A percentile compares a stretch with the other conserved stretches of the same genome.
Conservation (phyloP, 306 rosid species). For the Macrotyloma uniflorum region DNA sequence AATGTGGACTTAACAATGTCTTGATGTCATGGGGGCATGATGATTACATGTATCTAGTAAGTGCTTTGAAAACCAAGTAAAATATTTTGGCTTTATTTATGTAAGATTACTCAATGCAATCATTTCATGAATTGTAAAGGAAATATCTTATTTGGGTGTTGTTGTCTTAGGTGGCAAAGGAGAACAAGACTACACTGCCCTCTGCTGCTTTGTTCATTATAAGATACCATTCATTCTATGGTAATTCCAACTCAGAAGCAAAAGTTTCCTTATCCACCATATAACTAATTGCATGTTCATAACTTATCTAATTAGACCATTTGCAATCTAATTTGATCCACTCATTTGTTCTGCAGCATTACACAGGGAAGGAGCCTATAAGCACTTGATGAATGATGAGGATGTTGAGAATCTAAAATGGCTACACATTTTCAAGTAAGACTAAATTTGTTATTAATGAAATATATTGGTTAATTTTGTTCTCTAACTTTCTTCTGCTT, state of each 20-base stretch:
- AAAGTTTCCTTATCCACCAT: neutral
- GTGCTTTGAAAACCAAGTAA: neutral
- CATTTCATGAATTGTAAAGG: neutral
- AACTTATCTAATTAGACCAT: neutral
- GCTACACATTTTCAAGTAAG: slow-evolving; percentile 78
- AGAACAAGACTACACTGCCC: slow-evolving; percentile 72
- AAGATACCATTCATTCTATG: slow-evolving; percentile 90
- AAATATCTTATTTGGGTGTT: neutral
- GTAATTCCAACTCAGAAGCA: slow-evolving; percentile 39
- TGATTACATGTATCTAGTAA: slow-evolving; percentile 88
- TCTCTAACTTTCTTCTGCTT: neutral
- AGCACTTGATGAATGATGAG: slow-evolving; percentile 75
- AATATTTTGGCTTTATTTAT: neutral
- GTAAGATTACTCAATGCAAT: neutral
- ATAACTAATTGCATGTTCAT: neutral
- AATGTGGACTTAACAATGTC: slow-evolving; percentile 76
- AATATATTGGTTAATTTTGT: neutral
- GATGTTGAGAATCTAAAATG: slow-evolving; percentile 77
- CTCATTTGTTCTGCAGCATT: slow-evolving; percentile 58
- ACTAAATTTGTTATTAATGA: neutral
- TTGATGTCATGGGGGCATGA: slow-evolving; percentile 96
- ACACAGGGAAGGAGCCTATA: slow-evolving; percentile 67
- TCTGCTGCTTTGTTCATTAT: slow-evolving; percentile 78
- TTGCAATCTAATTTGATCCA: slow-evolving; percentile 2
- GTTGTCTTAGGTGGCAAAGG: slow-evolving; percentile 74